Base-by-base conservation (phyloP, 208 protist species). In the Lotmaria passim region DNA sequence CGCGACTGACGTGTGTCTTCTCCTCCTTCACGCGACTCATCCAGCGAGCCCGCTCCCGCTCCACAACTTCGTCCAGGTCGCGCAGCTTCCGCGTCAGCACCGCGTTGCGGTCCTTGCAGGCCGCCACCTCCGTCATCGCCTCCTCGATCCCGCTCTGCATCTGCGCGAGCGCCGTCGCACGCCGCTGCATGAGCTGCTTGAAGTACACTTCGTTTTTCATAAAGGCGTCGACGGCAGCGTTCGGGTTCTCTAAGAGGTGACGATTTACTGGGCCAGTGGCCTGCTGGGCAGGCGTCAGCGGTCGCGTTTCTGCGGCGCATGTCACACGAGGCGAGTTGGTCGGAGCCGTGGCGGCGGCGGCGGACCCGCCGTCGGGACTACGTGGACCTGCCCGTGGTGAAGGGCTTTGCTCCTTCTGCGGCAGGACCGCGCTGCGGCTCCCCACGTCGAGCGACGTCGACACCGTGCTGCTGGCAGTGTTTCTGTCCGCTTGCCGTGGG, bases 131-230 rank as follows among this genome's bases (percentile, higher is more conserved):
- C 8, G 61, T 71, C 65, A 87, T 79, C 24, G 86, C 83, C 39
- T 91, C 87, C 69, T 90, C 78, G 17, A 96, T 67, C 3, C 79
- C 73, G 11, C 65, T 57, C 28, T 84, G 86, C 69, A 96, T 87
- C 50, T 82, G 58, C 15, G 63, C 53, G 52, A 96, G 73, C 19
- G 87, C 84, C 23, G 89, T 81, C 31, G 82, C 77, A 0, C 88
- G 81, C 24, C 86, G 80, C 33, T 83, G 81, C 75, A 90, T 83
- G 15, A 96, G 75, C 58, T 96, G 86, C 44, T 91, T 88, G 65
- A 89, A 92, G 72, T 94, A 89, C 23, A 93, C 62, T 65, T 94
- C 86, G 50, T 96, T 94, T 58, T 91, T 93, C 79, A 91, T 91
- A 63, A 94, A 91, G 21, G 82, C 79, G 34, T 91, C 84, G 12